These are phyloP conservation scores for Boletus reticuloceps DNA, from an alignment of 768 basidiomycete genomes.

Conservation along the genomic window DNA sequence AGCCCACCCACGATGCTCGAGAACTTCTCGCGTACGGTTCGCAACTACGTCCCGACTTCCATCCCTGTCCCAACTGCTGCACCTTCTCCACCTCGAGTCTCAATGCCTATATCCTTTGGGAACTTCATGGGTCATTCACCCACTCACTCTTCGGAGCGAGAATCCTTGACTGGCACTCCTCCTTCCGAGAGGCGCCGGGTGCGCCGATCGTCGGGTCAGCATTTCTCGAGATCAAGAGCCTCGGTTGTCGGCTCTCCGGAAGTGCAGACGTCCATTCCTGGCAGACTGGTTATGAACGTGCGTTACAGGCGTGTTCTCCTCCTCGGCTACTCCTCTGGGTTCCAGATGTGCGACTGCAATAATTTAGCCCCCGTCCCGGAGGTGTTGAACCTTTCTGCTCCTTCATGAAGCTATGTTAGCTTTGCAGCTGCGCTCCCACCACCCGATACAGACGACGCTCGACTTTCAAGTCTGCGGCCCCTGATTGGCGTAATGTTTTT, in stretches of 20 bases:
- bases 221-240: slow-evolving; percentile 3
- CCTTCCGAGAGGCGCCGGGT: slow-evolving; percentile 10
- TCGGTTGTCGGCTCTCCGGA: slow-evolving; percentile 15
- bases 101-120: slow-evolving; percentile 48
- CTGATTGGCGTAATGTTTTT: slow-evolving; percentile 34
- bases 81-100: slow-evolving; percentile 49
- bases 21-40: slow-evolving; percentile 50
- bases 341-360: slow-evolving; percentile 65
- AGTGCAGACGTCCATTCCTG: slow-evolving; percentile 5
- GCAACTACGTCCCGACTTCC: slow-evolving; percentile 52
- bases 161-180: slow-evolving; percentile 6
- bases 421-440: not conserved
- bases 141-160: slow-evolving; percentile 8
- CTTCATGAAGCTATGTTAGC: slow-evolving; percentile 20
- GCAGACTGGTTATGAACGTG: not conserved
- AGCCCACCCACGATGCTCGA: slow-evolving; percentile 53
- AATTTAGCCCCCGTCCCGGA: slow-evolving; percentile 50
- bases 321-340: slow-evolving; percentile 48
- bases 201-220: slow-evolving; percentile 8
- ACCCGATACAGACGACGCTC: not conserved
- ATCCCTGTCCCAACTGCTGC: slow-evolving; percentile 47
- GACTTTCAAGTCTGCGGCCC: slow-evolving; percentile 2
- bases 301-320: slow-evolving; percentile 44
- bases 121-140: slow-evolving; percentile 34
- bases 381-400: slow-evolving; percentile 39